Percentiles rank a stretch among this genome's conserved stretches.
These are phyloP conservation scores for Magnusiomyces ingens DNA, from an alignment of 1,139 yeast species.

Conservation along the genomic window DNA sequence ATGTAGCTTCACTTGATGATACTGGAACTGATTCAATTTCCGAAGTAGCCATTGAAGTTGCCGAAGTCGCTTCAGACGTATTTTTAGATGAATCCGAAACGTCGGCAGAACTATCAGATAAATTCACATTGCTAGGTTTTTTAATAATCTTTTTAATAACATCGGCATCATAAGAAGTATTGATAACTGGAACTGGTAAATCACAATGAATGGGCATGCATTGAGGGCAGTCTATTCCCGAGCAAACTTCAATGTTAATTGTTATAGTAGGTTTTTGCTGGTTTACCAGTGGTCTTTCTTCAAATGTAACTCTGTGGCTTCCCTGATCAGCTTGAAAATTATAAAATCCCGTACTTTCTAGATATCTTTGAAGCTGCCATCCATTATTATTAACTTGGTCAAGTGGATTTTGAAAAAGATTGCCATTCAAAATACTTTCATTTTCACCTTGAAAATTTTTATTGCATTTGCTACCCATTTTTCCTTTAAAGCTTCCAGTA, in stretches of 20 bases:
- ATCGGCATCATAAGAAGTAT: not conserved
- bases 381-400: not conserved
- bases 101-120: no score
- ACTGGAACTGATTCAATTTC: no score
- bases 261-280: not conserved
- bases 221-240: not conserved
- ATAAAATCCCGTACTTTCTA: not conserved
- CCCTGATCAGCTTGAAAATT: not conserved
- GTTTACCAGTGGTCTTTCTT: not conserved
- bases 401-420: not conserved
- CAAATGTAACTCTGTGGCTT: not conserved
- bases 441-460: no score
- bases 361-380: not conserved
- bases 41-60: no score
- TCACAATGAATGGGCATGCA: not conserved
- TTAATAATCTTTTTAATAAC: no score
- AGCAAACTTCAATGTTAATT: not conserved
- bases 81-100: no score
- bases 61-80: no score
- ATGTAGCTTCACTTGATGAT: no score
- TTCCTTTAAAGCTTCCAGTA: no score
- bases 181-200: not conserved
- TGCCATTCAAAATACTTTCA: no score
- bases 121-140: no score
- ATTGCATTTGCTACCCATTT: not conserved